A percentile compares a stretch with the other conserved stretches of the same genome.
phyloP scores from a whole-genome alignment of 2,329 filamentous ascomycete genomes.

The Colletotrichum shisoi region DNA sequence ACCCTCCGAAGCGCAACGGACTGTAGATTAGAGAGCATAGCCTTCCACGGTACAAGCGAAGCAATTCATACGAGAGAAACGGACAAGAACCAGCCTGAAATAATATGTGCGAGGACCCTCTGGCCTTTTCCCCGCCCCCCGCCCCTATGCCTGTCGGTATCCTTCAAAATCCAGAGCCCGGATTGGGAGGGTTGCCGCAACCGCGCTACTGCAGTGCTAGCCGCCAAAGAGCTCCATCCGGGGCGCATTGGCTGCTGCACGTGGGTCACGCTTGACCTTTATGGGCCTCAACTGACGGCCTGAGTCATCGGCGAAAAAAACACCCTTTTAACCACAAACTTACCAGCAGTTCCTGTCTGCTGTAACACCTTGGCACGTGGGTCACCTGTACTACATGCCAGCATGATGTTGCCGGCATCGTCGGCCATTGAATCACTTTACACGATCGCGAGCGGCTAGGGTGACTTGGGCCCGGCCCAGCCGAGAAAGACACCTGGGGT shows the following conservation, averaged over 20 bases:
- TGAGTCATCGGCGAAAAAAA: no score
- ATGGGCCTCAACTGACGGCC: no score
- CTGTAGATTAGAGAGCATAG: constrained; percentile 22
- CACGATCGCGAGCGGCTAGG: constrained; percentile 3
- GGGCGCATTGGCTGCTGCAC: constrained; percentile 21
- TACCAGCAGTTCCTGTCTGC: no score
- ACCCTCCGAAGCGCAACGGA: constrained; percentile 7
- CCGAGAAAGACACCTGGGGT: background rate
- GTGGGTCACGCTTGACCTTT: no score
- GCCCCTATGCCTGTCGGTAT: background rate
- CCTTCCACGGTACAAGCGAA: constrained; percentile 18
- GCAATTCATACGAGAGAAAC: constrained; percentile 5
- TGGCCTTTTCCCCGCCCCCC: background rate
- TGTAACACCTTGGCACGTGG: no score
- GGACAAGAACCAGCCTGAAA: background rate
- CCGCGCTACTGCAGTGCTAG: constrained; percentile 8
- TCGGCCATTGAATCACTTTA: background rate
- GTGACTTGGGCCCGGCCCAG: background rate
- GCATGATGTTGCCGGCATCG: background rate
- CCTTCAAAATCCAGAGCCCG: background rate
- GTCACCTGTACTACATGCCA: constrained; percentile 8
- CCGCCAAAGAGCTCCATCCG: constrained; percentile 5
- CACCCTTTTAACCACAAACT: no score
- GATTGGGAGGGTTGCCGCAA: background rate
- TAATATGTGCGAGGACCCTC: background rate